Conservation (phyloP, 2,329 filamentous ascomycete genomes). For the Dactylella cylindrospora region DNA sequence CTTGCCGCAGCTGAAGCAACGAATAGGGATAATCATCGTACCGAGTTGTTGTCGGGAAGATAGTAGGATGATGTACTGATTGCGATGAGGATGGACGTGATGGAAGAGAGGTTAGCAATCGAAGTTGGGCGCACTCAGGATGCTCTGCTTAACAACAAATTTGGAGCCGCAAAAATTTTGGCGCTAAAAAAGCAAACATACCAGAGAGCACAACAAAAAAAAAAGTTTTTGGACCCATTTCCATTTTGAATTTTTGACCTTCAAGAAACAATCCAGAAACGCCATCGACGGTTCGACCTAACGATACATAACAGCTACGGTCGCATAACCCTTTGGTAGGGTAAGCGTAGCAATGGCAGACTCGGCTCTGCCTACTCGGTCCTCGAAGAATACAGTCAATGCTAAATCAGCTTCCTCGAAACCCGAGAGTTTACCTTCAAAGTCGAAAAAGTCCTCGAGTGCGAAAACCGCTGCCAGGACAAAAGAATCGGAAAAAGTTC, state of each 20-base stretch:
- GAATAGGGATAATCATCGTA: conserved; percentile 93
- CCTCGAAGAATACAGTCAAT: conserved; percentile 16
- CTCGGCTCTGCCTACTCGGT: conserved; percentile 2
- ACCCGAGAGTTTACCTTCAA: conserved; percentile 1
- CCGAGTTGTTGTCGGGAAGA: conserved; percentile 1
- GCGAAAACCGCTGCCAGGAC: conserved; percentile 19
- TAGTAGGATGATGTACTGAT: neutral
- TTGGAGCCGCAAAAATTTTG: conserved; percentile 38
- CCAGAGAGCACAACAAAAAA: conserved; percentile 26
- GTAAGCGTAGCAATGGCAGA: conserved; percentile 30
- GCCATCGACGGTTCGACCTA: conserved; percentile 8
- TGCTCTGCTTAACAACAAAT: neutral
- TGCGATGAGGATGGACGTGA: neutral
- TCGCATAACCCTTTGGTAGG: neutral
- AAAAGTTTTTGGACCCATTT: conserved; percentile 5
- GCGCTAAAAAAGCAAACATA: conserved; percentile 23
- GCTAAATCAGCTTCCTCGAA: conserved; percentile 19
- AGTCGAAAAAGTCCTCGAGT: conserved; percentile 22
- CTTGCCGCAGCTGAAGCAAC: conserved; percentile 99
- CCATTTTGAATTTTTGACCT: conserved; percentile 9
- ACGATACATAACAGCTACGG: conserved; percentile 1
- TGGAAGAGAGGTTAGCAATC: neutral
- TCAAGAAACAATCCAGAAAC: conserved; percentile 8
- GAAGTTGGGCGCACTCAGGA: conserved; percentile 8
- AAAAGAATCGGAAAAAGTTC: conserved; percentile 25